phyloP scores from a whole-genome alignment of 768 basidiomycete genomes.

The Pluteus cervinus region DNA sequence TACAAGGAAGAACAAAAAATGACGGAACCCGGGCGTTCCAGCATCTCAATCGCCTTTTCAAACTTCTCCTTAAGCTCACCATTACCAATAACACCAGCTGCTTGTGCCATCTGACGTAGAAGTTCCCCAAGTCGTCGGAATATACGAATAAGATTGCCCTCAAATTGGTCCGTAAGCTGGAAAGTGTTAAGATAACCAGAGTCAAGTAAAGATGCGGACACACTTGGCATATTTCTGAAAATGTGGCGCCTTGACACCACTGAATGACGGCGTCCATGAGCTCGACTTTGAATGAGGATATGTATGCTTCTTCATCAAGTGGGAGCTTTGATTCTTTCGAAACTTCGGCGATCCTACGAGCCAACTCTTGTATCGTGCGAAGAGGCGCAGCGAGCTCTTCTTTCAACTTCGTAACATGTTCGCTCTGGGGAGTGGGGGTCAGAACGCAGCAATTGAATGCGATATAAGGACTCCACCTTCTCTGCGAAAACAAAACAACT shows the following conservation, averaged over 20 bases:
- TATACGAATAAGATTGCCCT: conserved; percentile 92
- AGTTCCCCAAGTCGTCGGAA: conserved; percentile 93
- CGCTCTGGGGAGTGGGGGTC: conserved; percentile 47
- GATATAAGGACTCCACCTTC: conserved; percentile 50
- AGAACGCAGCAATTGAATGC: neutral
- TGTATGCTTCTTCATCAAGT: conserved; percentile 90
- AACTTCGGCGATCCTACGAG: conserved; percentile 90
- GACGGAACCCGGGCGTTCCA: conserved; percentile 89
- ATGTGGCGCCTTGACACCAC: conserved; percentile 96
- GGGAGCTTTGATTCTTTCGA: conserved; percentile 89
- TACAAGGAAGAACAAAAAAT: conserved; percentile 86
- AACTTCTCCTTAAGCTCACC: conserved; percentile 91
- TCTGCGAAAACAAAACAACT: conserved; percentile 98
- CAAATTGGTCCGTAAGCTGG: conserved; percentile 92
- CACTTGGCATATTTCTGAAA: conserved; percentile 94
- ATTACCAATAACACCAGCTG: conserved; percentile 95
- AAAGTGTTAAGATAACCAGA: conserved; percentile 3
- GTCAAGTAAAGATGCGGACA: conserved; percentile 10
- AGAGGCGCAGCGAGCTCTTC: conserved; percentile 92
- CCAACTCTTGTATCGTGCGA: conserved; percentile 92
- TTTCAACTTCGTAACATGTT: conserved; percentile 76
- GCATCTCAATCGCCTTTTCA: conserved; percentile 84
- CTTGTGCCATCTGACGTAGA: conserved; percentile 91
- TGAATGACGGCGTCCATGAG: conserved; percentile 97
- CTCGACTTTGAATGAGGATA: conserved; percentile 94